These are phyloP conservation scores for Pulchroboletus neoregius DNA, from an alignment of 1,284 basidiomycete species.

Conservation along the genomic window DNA sequence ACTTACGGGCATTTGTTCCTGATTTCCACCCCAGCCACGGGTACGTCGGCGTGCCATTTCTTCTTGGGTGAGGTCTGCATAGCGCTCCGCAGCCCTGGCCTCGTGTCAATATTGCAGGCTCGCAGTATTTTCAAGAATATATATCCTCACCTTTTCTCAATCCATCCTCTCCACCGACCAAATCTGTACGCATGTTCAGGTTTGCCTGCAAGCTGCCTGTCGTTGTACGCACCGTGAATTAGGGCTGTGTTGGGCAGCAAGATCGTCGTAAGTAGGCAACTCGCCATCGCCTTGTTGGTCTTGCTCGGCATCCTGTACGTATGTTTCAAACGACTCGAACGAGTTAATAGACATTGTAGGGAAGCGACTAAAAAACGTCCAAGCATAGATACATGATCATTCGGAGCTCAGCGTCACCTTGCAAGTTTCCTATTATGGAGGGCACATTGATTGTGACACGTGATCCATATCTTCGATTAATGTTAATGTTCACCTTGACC, in stretches of 20 bases:
- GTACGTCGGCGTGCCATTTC: conserved; percentile 53
- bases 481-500: background rate
- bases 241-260: conserved; percentile 65
- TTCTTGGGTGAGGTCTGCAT: conserved; percentile 57
- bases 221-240: conserved; percentile 58
- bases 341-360: conserved; percentile 24
- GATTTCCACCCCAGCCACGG: conserved; percentile 62
- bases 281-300: conserved; percentile 55
- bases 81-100: conserved; percentile 74
- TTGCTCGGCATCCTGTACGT: conserved; percentile 45
- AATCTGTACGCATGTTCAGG: conserved; percentile 45
- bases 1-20: conserved; percentile 17
- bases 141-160: conserved; percentile 67
- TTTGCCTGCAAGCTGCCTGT: background rate
- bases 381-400: background rate
- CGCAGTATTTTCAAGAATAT: background rate
- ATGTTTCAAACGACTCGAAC: conserved; percentile 20
- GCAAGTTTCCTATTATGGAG: conserved; percentile 5
- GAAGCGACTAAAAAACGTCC: background rate
- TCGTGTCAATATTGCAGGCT: conserved; percentile 10
- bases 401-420: background rate
- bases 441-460: conserved; percentile 4
- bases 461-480: conserved; percentile 4
- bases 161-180: conserved; percentile 79
- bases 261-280: conserved; percentile 73